Evolutionary conservation across 2,329 filamentous ascomycete species (phyloP), one percentile per base, ranked within the genome.

Genomic region (Plectosphaerella sp.): DNA sequence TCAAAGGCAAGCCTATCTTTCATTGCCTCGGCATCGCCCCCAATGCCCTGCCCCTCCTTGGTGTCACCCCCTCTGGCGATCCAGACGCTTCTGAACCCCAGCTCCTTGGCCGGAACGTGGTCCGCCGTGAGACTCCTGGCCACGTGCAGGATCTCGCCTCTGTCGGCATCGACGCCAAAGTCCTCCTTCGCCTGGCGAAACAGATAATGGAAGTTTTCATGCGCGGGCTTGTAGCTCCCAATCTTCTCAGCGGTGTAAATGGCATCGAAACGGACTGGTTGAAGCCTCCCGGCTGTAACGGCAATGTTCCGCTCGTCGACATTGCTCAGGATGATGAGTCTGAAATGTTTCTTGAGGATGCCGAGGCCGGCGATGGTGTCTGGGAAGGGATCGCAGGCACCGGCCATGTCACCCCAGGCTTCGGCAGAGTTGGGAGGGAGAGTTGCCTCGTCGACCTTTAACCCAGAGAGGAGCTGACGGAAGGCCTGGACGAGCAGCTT

Each of bases 231-330:
- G 66, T 91, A 91, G 7, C 73, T 76, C 1, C 88, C 86, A 50
- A 91, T 82, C 45, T 87, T 80, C 67, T 91, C 74, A 2, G 88
- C 88, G 3, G 86, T 89, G 66, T 87, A 82, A 22, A 88, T 72
- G 12, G 77, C 76, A 59, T 88, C 85, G 60, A 90, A 76, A 9
- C 46, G 47, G 3, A 80, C 73, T 0, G 75, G 77, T 50, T 16
- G 52, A 14, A 60, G 64, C 54, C 63, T 66, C 4, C 5, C 25
- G 1, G 80, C 86, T 15, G 73, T 74, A 8, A 5, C 25, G 0
- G 43, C 9, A 18, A 55, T 53, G n/a, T 60, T 77, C 8, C 53
- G 65, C 28, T 70, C 69, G 63, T 86, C 79, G 1, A 86, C 77
- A 56, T 87, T 88, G 36, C 78, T 80, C 9, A 87, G 67, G 22